Conservation (phyloP, 768 basidiomycete species). For the Boletus edulis region DNA sequence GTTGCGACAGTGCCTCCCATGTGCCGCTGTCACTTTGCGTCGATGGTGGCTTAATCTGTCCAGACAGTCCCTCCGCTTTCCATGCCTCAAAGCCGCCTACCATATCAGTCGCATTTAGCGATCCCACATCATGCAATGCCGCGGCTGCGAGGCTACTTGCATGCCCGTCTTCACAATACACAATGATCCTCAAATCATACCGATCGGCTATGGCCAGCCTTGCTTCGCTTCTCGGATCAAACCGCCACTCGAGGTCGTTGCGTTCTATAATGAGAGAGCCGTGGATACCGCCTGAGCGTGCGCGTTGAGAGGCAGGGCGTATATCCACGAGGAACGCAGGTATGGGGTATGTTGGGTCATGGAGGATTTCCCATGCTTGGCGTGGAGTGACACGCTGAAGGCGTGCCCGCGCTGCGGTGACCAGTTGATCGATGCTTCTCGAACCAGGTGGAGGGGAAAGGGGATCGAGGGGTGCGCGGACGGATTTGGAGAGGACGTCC, state of each 20-base stretch:
- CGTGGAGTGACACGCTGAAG: conserved; percentile 61
- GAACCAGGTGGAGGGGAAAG: conserved; percentile 64
- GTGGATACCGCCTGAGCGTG: conserved; percentile 53
- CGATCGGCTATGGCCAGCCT: conserved; percentile 67
- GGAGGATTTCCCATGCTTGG: conserved; percentile 61
- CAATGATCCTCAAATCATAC: conserved; percentile 71
- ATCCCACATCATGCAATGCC: conserved; percentile 64
- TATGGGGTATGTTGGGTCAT: conserved; percentile 47
- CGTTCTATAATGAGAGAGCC: conserved; percentile 75
- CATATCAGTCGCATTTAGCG: conserved; percentile 75
- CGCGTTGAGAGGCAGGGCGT: conserved; percentile 60
- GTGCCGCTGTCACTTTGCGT: conserved; percentile 29
- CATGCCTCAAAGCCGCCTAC: conserved; percentile 73
- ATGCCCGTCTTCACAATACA: conserved; percentile 75
- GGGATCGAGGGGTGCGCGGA: conserved; percentile 58
- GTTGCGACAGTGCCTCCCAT: conserved; percentile 30
- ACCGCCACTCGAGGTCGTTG: conserved; percentile 76
- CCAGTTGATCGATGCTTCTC: conserved; percentile 52
- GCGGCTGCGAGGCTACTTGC: conserved; percentile 72
- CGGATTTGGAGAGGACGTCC: conserved; percentile 68
- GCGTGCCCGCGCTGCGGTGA: conserved; percentile 56
- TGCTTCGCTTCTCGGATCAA: conserved; percentile 64
- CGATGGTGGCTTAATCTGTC: conserved; percentile 37
- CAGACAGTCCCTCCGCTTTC: conserved; percentile 66
- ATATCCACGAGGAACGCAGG: conserved; percentile 80